phyloP scores from a whole-genome alignment of 2,329 filamentous ascomycete genomes.

The Mollisiaceae sp. region DNA sequence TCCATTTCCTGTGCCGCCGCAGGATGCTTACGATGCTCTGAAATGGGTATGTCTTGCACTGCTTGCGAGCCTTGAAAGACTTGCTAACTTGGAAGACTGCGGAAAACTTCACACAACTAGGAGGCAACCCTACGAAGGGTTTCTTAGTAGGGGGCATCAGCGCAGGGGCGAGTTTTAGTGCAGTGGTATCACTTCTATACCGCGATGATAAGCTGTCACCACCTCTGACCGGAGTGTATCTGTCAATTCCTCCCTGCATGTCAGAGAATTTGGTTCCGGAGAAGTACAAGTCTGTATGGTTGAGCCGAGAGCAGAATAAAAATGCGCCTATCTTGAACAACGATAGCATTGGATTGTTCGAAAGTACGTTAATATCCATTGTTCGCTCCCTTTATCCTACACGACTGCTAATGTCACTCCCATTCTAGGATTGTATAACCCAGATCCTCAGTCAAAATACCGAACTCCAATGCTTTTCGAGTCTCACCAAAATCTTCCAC shows the following conservation, averaged over 20 bases:
- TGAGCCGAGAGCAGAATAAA: conserved; percentile 50
- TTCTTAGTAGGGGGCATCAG: conserved; percentile 57
- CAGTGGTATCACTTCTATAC: conserved; percentile 47
- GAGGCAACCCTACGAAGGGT: conserved; percentile 49
- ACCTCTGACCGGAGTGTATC: conserved; percentile 52
- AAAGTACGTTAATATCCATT: conserved; percentile 23
- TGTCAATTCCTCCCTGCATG: conserved; percentile 47
- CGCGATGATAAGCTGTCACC: conserved; percentile 49
- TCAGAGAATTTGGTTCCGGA: conserved; percentile 32
- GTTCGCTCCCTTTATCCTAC: not conserved
- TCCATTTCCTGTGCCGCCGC: conserved; percentile 49
- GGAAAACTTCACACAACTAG: conserved; percentile 46
- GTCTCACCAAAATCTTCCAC: conserved; percentile 47
- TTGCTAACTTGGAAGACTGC: conserved; percentile 33
- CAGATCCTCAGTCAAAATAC: conserved; percentile 40
- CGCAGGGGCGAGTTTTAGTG: conserved; percentile 50
- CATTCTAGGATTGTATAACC: conserved; percentile 37
- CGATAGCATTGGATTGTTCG: conserved; percentile 38
- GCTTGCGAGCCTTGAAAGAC: not conserved
- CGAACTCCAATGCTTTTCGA: conserved; percentile 44
- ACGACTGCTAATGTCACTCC: not conserved
- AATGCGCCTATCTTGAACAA: conserved; percentile 44
- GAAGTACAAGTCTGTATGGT: conserved; percentile 47
- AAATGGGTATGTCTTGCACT: conserved; percentile 45
- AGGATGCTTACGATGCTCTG: conserved; percentile 53